Evolutionary conservation across 257 asterid genomes (phyloP).

Genomic region (Eucommia ulmoides): DNA sequence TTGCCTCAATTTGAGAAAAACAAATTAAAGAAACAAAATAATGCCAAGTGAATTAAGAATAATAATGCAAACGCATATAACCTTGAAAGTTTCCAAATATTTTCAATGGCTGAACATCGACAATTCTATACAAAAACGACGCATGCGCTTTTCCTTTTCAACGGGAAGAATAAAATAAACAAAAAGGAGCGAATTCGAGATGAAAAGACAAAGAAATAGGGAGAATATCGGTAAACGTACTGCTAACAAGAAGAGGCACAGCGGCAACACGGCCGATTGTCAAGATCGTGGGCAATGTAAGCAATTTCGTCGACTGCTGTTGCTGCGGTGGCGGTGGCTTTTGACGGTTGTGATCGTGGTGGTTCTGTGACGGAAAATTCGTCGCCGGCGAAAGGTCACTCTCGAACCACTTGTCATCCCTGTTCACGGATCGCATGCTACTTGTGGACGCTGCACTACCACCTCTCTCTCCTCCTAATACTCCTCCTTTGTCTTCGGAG

Average conservation of each 20-base stretch:
- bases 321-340: constrained; percentile 19
- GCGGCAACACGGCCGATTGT: constrained; percentile 92
- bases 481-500: neutral
- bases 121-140: too few species aligned
- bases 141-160: neutral
- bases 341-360: neutral
- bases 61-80: too few species aligned
- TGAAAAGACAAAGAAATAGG: neutral
- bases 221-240: constrained; percentile 27
- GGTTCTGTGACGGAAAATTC: constrained; percentile 7
- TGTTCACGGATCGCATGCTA: neutral
- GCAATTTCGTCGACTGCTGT: constrained; percentile 39
- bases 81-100: neutral
- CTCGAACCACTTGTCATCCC: constrained; percentile 8
- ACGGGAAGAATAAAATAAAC: neutral
- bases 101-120: too few species aligned
- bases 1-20: too few species aligned
- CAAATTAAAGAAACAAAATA: too few species aligned
- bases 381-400: constrained; percentile 12
- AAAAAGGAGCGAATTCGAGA: neutral
- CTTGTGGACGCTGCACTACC: too few species aligned
- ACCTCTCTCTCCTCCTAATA: neutral
- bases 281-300: constrained; percentile 88
- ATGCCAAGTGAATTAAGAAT: too few species aligned
- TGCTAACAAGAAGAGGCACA: constrained; percentile 62